A percentile compares a stretch with the other conserved stretches of the same genome.
phyloP scores from a whole-genome alignment of 768 basidiomycete genomes.

The Lepiota brunneoincarnata region DNA sequence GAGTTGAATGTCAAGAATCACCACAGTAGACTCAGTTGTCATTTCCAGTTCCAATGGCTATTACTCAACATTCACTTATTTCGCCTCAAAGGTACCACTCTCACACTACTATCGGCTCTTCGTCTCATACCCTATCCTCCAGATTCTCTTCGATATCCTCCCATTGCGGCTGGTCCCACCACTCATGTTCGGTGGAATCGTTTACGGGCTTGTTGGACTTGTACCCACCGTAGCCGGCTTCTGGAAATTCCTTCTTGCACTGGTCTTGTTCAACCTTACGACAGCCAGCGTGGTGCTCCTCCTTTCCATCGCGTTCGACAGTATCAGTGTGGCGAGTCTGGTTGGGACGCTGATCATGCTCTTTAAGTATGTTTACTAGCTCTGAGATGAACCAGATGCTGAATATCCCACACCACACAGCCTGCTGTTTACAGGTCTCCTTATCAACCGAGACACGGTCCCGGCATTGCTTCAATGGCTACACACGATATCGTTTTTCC shows the following conservation, averaged over 20 bases:
- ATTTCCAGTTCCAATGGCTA: slow-evolving; percentile 86
- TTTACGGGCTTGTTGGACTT: slow-evolving; percentile 92
- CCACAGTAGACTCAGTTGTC: not conserved
- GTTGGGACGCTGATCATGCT: slow-evolving; percentile 97
- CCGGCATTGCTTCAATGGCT: slow-evolving; percentile 75
- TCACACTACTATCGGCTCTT: slow-evolving; percentile 3
- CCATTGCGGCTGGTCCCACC: slow-evolving; percentile 94
- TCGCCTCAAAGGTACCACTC: slow-evolving; percentile 75
- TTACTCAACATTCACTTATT: slow-evolving; percentile 96
- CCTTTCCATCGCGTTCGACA: slow-evolving; percentile 86
- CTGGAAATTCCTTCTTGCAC: slow-evolving; percentile 97
- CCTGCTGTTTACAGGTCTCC: slow-evolving; percentile 89
- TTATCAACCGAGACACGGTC: slow-evolving; percentile 92
- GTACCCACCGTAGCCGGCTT: slow-evolving; percentile 87
- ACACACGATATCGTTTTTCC: slow-evolving; percentile 94
- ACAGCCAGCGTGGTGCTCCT: slow-evolving; percentile 91
- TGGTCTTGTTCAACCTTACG: slow-evolving; percentile 95
- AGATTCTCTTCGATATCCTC: slow-evolving; percentile 95
- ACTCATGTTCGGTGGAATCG: slow-evolving; percentile 91
- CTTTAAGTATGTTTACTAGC: slow-evolving; percentile 76
- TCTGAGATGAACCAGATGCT: not conserved
- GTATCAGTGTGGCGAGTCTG: slow-evolving; percentile 85
- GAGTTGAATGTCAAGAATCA: slow-evolving; percentile 15
- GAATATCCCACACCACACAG: slow-evolving; percentile 35
- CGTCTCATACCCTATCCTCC: not conserved